Evolutionary conservation across 129 eudicot species (phyloP).

Genomic region (Saposhnikovia divaricata): DNA sequence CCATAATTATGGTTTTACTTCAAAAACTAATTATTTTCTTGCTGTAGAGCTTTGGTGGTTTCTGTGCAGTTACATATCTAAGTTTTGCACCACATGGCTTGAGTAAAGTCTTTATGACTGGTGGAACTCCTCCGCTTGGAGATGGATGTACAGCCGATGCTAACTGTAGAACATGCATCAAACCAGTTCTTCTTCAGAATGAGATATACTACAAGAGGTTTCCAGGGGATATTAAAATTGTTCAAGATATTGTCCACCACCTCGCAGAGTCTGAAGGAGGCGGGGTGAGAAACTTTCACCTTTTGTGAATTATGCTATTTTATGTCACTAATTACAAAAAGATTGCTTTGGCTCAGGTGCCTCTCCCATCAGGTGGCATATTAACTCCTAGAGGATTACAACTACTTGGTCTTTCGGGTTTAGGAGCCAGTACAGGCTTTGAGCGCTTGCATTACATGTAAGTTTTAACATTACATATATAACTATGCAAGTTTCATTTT

Average conservation of each 20-base stretch:
- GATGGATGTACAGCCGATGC: slow-evolving; percentile 77
- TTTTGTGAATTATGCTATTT: neutral
- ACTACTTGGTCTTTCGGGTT: slow-evolving; percentile 69
- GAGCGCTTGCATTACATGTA: slow-evolving; percentile 93
- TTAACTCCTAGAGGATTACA: slow-evolving; percentile 88
- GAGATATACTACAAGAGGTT: slow-evolving; percentile 76
- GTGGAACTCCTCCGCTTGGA: slow-evolving; percentile 84
- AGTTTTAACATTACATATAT: slow-evolving; percentile 9
- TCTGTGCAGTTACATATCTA: slow-evolving; percentile 88
- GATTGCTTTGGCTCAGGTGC: slow-evolving; percentile 37
- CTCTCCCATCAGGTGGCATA: slow-evolving; percentile 92
- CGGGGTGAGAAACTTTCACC: slow-evolving; percentile 51
- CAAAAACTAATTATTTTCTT: neutral
- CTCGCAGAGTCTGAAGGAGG: slow-evolving; percentile 81
- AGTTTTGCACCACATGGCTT: slow-evolving; percentile 89
- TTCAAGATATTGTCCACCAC: slow-evolving; percentile 54
- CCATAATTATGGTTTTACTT: neutral
- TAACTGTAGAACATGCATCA: slow-evolving; percentile 65
- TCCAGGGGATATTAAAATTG: slow-evolving; percentile 73
- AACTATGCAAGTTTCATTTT: neutral
- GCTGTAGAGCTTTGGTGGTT: slow-evolving; percentile 87
- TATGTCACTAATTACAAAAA: neutral
- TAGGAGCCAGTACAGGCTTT: slow-evolving; percentile 83
- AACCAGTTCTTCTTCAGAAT: slow-evolving; percentile 52
- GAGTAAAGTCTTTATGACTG: slow-evolving; percentile 73